Evolutionary conservation across 1,284 basidiomycete genomes (phyloP).

Genomic region (Inonotus hispidus): DNA sequence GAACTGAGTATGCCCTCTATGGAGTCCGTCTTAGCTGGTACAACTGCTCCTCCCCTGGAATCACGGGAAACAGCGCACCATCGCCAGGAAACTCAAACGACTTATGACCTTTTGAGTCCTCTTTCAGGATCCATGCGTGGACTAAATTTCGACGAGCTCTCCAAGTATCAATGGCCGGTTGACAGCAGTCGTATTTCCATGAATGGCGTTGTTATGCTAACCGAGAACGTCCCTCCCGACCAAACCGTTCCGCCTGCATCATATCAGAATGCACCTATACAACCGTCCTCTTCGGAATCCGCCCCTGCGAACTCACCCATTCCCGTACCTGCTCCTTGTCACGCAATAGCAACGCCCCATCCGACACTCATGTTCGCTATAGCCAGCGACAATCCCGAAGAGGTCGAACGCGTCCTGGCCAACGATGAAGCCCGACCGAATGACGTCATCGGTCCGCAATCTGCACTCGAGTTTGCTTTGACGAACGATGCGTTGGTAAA

Average conservation of each 20-base stretch:
- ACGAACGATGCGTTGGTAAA: constrained; percentile 61
- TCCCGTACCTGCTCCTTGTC: constrained; percentile 31
- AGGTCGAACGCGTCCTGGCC: constrained; percentile 64
- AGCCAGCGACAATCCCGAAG: constrained; percentile 66
- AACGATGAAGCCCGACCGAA: constrained; percentile 65
- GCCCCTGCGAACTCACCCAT: constrained; percentile 26
- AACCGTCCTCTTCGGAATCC: not conserved
- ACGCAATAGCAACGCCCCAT: constrained; percentile 51
- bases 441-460: constrained; percentile 68
- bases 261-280: not conserved
- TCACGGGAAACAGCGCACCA: not conserved
- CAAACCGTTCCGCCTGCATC: constrained; percentile 28
- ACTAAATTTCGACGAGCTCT: constrained; percentile 32
- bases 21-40: constrained; percentile 6
- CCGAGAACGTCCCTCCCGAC: constrained; percentile 23
- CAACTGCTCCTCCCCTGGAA: not conserved
- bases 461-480: constrained; percentile 68
- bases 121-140: constrained; percentile 39
- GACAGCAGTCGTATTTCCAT: constrained; percentile 30
- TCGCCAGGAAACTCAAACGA: not conserved
- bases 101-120: constrained; percentile 29
- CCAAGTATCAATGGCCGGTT: constrained; percentile 25
- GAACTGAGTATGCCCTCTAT: constrained; percentile 2
- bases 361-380: constrained; percentile 76
- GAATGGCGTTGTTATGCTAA: constrained; percentile 33